Conservation (phyloP, 495 filamentous ascomycete genomes). For the Lasiosphaeria ovina region DNA sequence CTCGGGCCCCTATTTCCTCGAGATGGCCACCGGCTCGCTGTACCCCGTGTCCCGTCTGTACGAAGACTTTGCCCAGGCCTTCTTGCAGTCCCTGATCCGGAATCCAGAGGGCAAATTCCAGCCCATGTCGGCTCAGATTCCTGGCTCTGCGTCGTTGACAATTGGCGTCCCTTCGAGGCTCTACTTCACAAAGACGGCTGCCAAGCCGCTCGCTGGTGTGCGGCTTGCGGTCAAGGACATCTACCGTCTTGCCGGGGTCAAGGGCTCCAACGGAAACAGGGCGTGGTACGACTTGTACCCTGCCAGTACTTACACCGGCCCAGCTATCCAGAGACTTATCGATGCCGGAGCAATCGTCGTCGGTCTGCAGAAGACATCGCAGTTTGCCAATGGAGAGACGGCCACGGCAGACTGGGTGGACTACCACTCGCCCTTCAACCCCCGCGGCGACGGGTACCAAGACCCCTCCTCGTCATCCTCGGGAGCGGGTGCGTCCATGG, state of each 20-base stretch:
- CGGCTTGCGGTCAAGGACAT: slow-evolving; percentile 63
- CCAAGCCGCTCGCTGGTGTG: slow-evolving; percentile 48
- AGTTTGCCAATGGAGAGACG: slow-evolving; percentile 59
- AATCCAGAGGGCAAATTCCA: slow-evolving; percentile 39
- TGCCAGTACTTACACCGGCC: slow-evolving; percentile 42
- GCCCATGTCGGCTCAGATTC: slow-evolving; percentile 36
- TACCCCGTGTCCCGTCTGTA: slow-evolving; percentile 44
- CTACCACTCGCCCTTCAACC: slow-evolving; percentile 54
- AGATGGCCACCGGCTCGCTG: slow-evolving; percentile 35
- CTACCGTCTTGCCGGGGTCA: slow-evolving; percentile 54
- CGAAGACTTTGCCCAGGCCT: slow-evolving; percentile 40
- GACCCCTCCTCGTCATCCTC: slow-evolving; percentile 46
- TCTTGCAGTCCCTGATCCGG: slow-evolving; percentile 35
- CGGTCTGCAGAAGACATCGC: slow-evolving; percentile 58
- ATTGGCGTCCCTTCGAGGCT: slow-evolving; percentile 53
- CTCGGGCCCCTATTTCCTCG: slow-evolving; percentile 49
- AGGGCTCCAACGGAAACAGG: slow-evolving; percentile 53
- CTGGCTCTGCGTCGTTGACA: slow-evolving; percentile 25
- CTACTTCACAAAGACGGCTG: slow-evolving; percentile 45
- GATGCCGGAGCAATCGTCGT: slow-evolving; percentile 59
- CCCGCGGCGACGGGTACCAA: slow-evolving; percentile 57
- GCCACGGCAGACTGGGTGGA: slow-evolving; percentile 55
- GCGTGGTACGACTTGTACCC: slow-evolving; percentile 56
- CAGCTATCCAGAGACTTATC: slow-evolving; percentile 54
- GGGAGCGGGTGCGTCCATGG: slow-evolving; percentile 47